Percentiles rank a stretch among this genome's conserved stretches.
phyloP scores from a whole-genome alignment of 164 flowering plant species.

The Vitis rupestris region DNA sequence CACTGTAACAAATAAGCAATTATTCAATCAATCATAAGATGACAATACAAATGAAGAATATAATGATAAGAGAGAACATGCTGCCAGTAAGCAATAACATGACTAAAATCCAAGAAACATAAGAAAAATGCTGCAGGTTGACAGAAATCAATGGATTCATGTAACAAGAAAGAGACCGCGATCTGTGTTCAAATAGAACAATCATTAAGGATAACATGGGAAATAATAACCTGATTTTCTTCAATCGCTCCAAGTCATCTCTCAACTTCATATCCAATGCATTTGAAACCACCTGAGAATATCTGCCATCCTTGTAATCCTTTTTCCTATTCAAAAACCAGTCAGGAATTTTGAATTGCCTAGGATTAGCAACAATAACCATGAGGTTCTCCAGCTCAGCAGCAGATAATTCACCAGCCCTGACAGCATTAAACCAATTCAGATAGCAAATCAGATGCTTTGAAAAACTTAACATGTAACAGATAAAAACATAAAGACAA shows the following conservation, averaged over 20 bases:
- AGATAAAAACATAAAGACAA: not conserved
- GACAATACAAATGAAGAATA: too few relatives aligned
- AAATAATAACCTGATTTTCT: slow-evolving; percentile 62
- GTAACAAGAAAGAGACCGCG: too few relatives aligned
- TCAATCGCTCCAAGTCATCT: slow-evolving; percentile 77
- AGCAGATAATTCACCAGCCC: slow-evolving; percentile 73
- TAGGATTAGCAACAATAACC: slow-evolving; percentile 71
- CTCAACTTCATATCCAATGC: slow-evolving; percentile 85
- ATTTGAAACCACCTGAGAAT: slow-evolving; percentile 71
- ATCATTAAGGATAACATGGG: too few relatives aligned
- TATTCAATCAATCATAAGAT: too few relatives aligned
- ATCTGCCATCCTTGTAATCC: slow-evolving; percentile 80
- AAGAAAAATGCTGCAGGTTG: too few relatives aligned
- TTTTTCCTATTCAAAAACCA: slow-evolving; percentile 71
- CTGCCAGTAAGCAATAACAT: too few relatives aligned
- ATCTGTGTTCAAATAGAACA: too few relatives aligned
- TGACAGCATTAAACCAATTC: slow-evolving; percentile 4
- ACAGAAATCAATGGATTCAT: too few relatives aligned
- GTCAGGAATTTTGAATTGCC: slow-evolving; percentile 69
- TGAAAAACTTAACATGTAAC: not conserved
- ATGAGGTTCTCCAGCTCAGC: slow-evolving; percentile 73
- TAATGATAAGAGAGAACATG: too few relatives aligned
- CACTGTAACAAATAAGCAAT: too few relatives aligned
- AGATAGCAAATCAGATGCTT: too few relatives aligned
- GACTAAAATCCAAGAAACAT: too few relatives aligned